A percentile compares a stretch with the other conserved stretches of the same genome.
Evolutionary conservation across 306 rosid genomes (phyloP).

Genomic region (Arachis stenosperma): DNA sequence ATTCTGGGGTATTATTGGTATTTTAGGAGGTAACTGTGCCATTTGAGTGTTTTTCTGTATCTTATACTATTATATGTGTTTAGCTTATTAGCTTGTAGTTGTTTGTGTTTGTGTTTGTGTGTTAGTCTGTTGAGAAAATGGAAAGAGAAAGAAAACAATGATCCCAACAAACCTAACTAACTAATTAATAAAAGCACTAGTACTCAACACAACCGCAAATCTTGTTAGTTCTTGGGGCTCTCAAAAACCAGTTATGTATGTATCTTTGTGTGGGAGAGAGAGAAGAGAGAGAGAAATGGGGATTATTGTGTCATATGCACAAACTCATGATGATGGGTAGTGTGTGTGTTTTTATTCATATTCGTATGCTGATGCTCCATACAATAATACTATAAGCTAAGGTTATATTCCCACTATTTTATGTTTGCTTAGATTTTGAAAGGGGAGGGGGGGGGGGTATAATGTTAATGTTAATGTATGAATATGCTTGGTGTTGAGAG

Average conservation of each 20-base stretch:
- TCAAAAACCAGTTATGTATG: constrained; percentile 30
- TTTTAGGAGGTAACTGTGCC: constrained; percentile 98
- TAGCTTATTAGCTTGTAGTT: no score
- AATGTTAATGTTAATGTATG: neutral
- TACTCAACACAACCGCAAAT: constrained; percentile 46
- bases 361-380: constrained; percentile 8
- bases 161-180: constrained; percentile 39
- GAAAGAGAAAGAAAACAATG: constrained; percentile 15
- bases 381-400: neutral
- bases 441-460: no score
- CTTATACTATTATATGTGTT: no score
- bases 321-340: constrained; percentile 27
- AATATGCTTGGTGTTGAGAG: constrained; percentile 25
- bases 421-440: constrained; percentile 27
- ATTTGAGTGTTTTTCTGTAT: constrained; percentile 40
- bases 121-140: constrained; percentile 14
- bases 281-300: constrained; percentile 22
- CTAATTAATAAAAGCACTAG: no score
- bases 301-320: constrained; percentile 29
- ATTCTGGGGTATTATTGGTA: constrained; percentile 80
- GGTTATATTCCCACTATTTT: neutral
- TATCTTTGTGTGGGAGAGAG: constrained; percentile 19
- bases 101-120: constrained; percentile 30
- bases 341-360: neutral
- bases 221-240: constrained; percentile 45